Evolutionary conservation across 2,329 filamentous ascomycete genomes (phyloP).

Genomic region (Cytospora chrysosperma): DNA sequence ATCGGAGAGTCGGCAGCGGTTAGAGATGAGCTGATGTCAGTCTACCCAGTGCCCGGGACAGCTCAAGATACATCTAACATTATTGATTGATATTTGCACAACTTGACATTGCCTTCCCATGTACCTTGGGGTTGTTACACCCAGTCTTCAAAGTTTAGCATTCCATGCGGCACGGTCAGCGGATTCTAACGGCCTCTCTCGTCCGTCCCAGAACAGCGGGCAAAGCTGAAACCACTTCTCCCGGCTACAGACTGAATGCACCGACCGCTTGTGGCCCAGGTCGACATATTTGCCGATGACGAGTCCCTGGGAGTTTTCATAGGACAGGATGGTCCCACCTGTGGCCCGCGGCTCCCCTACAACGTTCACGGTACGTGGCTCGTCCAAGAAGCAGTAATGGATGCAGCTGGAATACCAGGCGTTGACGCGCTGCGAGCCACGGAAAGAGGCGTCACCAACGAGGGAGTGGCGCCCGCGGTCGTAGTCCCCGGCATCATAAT

Average conservation of each 20-base stretch:
- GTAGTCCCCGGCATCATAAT: constrained; percentile 54
- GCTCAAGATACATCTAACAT: not conserved
- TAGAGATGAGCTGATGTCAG: not conserved
- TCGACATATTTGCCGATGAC: constrained; percentile 38
- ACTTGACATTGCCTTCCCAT: not conserved
- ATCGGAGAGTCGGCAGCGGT: too few relatives aligned
- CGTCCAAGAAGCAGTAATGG: constrained; percentile 60
- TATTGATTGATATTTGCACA: not conserved
- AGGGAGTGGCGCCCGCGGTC: constrained; percentile 61
- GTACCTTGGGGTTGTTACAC: not conserved
- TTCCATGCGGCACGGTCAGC: constrained; percentile 47
- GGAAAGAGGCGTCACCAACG: constrained; percentile 54
- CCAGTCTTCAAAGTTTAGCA: constrained; percentile 39
- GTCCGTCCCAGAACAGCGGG: constrained; percentile 48
- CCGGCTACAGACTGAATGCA: constrained; percentile 35
- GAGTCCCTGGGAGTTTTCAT: constrained; percentile 34
- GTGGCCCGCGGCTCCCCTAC: constrained; percentile 38
- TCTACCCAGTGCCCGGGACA: not conserved
- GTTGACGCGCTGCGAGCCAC: constrained; percentile 54
- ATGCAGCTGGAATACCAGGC: constrained; percentile 59
- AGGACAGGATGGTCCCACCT: constrained; percentile 28
- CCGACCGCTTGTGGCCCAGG: constrained; percentile 39
- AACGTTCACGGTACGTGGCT: constrained; percentile 52
- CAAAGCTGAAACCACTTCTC: constrained; percentile 45
- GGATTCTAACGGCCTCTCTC: constrained; percentile 42